A percentile compares a stretch with the other conserved stretches of the same genome.
These are phyloP conservation scores for Clarireedia hainanense DNA, from an alignment of 2,329 filamentous ascomycete species.

Conservation along the genomic window DNA sequence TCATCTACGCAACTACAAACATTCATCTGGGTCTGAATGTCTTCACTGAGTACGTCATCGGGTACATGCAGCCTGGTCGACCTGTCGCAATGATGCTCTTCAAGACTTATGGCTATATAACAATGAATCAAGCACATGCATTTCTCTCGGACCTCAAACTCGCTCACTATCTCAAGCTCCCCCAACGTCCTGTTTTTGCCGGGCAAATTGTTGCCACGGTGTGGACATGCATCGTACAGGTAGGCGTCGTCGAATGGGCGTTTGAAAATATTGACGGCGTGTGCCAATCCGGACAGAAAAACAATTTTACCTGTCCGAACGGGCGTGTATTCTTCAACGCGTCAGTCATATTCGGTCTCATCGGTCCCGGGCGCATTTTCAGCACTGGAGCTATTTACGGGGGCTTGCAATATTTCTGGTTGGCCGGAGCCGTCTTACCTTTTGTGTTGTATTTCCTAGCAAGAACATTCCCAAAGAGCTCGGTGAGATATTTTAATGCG, in stretches of 20 bases:
- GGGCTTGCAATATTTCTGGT: constrained; percentile 62
- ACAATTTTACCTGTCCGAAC: constrained; percentile 40
- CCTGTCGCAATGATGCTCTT: constrained; percentile 73
- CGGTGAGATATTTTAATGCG: constrained; percentile 37
- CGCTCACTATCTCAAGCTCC: constrained; percentile 48
- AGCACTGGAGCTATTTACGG: constrained; percentile 46
- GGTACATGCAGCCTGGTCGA: constrained; percentile 64
- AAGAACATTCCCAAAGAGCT: constrained; percentile 50
- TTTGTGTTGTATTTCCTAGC: constrained; percentile 47
- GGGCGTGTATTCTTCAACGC: constrained; percentile 51
- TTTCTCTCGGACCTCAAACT: constrained; percentile 36
- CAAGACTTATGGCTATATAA: constrained; percentile 30
- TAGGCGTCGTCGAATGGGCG: constrained; percentile 55
- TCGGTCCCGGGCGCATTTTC: constrained; percentile 51
- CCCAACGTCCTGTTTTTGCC: constrained; percentile 59
- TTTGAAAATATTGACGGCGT: constrained; percentile 54
- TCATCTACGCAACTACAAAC: constrained; percentile 63
- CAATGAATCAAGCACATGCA: constrained; percentile 11
- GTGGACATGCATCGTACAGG: constrained; percentile 58
- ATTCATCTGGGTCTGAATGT: constrained; percentile 67
- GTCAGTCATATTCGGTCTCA: constrained; percentile 65
- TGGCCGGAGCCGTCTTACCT: constrained; percentile 56
- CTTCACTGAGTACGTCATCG: constrained; percentile 64
- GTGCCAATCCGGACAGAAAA: constrained; percentile 42
- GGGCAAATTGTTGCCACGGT: constrained; percentile 59